Percentiles rank a stretch among this genome's conserved stretches.
Evolutionary conservation across 139 green algal genomes (phyloP).

Genomic region (Chlorella ohadii): DNA sequence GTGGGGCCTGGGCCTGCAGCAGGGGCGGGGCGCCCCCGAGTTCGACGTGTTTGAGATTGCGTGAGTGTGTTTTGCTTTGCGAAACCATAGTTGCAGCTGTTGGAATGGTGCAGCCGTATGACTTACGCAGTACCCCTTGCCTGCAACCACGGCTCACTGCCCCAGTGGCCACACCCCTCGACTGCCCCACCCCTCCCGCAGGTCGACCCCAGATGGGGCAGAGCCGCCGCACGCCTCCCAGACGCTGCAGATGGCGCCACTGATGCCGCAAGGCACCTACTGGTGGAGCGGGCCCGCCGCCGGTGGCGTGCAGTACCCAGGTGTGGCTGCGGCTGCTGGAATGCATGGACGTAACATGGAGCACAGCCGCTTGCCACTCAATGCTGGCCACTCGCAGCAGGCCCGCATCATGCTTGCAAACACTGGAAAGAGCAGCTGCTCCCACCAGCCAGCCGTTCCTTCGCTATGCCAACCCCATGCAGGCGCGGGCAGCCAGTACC

Average conservation of each 20-base stretch:
- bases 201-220: neutral
- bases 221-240: constrained; percentile 39
- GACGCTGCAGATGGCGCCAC: constrained; percentile 60
- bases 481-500: neutral
- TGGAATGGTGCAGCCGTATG: too few relatives aligned
- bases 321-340: neutral
- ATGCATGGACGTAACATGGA: too few relatives aligned
- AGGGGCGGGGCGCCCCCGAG: constrained; percentile 54
- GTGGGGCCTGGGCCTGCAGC: constrained; percentile 20
- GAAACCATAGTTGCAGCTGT: too few relatives aligned
- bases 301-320: constrained; percentile 38
- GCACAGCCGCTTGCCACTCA: neutral
- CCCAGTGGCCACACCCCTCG: neutral
- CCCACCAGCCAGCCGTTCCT: too few relatives aligned
- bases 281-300: constrained; percentile 23
- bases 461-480: neutral
- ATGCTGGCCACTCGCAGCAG: too few relatives aligned
- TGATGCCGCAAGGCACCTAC: constrained; percentile 43
- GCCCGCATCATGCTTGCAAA: too few relatives aligned
- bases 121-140: too few relatives aligned
- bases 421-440: too few relatives aligned
- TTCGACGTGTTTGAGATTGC: constrained; percentile 64
- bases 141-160: too few relatives aligned
- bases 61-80: too few relatives aligned
- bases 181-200: neutral